Conservation (phyloP, 73 alveolate species). For the Paramecium sonneborni region DNA sequence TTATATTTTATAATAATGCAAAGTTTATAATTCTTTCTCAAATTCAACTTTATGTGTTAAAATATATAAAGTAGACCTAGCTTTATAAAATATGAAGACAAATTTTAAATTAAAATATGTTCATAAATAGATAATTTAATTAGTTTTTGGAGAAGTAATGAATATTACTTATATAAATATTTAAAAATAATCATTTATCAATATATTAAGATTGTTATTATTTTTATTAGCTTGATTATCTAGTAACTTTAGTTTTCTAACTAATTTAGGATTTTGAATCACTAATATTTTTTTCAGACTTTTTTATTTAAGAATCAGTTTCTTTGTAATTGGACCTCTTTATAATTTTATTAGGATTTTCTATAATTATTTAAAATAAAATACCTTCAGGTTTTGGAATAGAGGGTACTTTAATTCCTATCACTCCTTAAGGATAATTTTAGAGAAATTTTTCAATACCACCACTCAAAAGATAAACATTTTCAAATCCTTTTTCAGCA, state of each 20-base stretch:
- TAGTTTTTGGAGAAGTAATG: too few species aligned
- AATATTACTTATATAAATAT: background rate
- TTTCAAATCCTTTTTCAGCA: slow-evolving; percentile 89
- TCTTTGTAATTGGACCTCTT: slow-evolving; percentile 36
- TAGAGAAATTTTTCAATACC: slow-evolving; percentile 83
- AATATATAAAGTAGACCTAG: too few species aligned
- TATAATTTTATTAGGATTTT: slow-evolving; percentile 18
- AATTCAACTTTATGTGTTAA: background rate
- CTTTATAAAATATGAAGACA: too few species aligned
- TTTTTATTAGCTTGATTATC: background rate
- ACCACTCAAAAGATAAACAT: slow-evolving; percentile 83
- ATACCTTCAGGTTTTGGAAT: slow-evolving; percentile 28
- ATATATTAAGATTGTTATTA: background rate
- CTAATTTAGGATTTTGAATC: slow-evolving; percentile 40
- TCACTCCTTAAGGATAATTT: slow-evolving; percentile 71
- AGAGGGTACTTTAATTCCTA: slow-evolving; percentile 68
- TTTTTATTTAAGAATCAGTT: background rate
- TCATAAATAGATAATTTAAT: too few species aligned
- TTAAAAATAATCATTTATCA: background rate
- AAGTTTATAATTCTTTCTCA: background rate
- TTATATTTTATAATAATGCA: background rate
- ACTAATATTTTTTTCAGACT: background rate
- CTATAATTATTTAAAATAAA: background rate
- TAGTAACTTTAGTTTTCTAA: background rate
- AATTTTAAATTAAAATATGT: too few species aligned